Evolutionary conservation across 352 stramenopile species (phyloP).

Genomic region (Phytophthora podocarpi): DNA sequence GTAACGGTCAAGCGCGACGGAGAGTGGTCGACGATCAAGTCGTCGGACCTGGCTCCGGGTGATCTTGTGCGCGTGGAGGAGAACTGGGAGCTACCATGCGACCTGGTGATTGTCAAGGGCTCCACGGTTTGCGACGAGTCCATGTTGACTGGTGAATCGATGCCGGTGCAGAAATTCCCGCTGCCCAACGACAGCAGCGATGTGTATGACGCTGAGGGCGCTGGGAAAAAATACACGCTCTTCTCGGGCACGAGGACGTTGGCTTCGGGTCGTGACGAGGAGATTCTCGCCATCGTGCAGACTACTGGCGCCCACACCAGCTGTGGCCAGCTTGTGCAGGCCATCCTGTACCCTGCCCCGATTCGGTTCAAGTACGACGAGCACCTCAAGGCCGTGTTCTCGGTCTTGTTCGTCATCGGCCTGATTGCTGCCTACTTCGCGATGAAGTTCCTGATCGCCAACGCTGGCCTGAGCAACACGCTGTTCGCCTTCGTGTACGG

Average conservation of each 20-base stretch:
- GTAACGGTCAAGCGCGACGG: conserved; percentile 71
- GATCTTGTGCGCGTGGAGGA: conserved; percentile 69
- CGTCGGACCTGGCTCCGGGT: conserved; percentile 60
- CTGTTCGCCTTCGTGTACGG: conserved; percentile 73
- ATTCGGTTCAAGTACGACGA: conserved; percentile 93
- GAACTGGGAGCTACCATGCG: conserved; percentile 77
- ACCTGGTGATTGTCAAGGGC: conserved; percentile 74
- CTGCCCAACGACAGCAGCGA: conserved; percentile 52
- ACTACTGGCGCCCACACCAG: conserved; percentile 85
- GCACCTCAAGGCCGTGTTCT: conserved; percentile 84
- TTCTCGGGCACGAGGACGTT: conserved; percentile 86
- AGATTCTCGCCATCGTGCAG: conserved; percentile 80
- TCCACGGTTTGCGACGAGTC: conserved; percentile 76
- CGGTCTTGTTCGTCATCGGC: conserved; percentile 82
- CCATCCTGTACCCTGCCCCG: conserved; percentile 85
- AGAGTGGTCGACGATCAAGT: conserved; percentile 52
- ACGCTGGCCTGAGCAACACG: conserved; percentile 74
- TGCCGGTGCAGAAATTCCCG: conserved; percentile 88
- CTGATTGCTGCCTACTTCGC: conserved; percentile 72
- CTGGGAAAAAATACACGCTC: conserved; percentile 87
- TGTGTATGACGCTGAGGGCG: conserved; percentile 57
- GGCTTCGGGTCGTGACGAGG: conserved; percentile 61
- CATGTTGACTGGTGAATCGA: conserved; percentile 82
- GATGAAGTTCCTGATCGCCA: conserved; percentile 76
- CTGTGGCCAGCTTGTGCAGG: conserved; percentile 83